Conservation (phyloP, 202 grass and related monocot species). For the Panicum virgatum region DNA sequence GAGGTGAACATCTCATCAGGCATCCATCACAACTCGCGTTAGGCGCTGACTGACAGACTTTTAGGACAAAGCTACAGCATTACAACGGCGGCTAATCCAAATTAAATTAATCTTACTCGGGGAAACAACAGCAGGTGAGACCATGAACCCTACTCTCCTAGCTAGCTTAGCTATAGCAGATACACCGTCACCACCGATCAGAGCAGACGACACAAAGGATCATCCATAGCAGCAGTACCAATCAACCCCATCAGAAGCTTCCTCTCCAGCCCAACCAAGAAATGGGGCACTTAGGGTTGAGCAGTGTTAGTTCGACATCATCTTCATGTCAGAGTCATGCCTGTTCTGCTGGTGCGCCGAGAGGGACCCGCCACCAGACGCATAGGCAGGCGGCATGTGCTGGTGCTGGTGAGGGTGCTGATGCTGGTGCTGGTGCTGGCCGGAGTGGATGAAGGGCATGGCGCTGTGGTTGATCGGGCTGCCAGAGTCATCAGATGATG, state of each 20-base stretch:
- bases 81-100: constrained; percentile 40
- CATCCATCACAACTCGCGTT: constrained; percentile 37
- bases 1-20: constrained; percentile 37
- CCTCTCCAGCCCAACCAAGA: constrained; percentile 48
- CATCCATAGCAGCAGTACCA: constrained; percentile 9
- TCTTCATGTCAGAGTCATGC: constrained; percentile 83
- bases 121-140: constrained; percentile 39
- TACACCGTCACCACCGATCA: constrained; percentile 23
- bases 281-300: constrained; percentile 34
- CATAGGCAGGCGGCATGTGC: constrained; percentile 62
- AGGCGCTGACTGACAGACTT: constrained; percentile 25
- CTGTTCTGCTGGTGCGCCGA: constrained; percentile 69
- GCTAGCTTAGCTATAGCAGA: constrained; percentile 40
- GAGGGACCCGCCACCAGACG: constrained; percentile 49
- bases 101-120: constrained; percentile 49
- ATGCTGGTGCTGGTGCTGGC: constrained; percentile 45
- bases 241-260: constrained; percentile 40
- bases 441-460: constrained; percentile 49
- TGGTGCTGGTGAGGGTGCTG: constrained; percentile 39
- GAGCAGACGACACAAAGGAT: not conserved
- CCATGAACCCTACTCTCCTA: constrained; percentile 56
- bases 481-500: constrained; percentile 63
- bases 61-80: constrained; percentile 37
- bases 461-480: constrained; percentile 55
- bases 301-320: constrained; percentile 68